phyloP scores from a whole-genome alignment of 2,329 filamentous ascomycete species.

The Arthrinium phaeospermum region DNA sequence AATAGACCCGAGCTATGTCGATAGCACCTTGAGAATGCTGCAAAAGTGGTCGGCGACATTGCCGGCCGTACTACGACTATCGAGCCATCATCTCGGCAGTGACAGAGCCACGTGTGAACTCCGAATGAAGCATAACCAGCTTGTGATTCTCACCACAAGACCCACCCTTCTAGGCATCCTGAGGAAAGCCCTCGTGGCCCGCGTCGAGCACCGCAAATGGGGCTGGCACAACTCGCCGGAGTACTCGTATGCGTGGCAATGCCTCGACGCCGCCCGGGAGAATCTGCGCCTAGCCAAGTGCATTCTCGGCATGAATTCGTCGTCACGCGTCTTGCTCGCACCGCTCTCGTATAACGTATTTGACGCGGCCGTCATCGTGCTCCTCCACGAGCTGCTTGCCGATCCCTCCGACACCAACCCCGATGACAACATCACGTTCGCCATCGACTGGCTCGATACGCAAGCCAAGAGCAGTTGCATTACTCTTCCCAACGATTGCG shows the following conservation, averaged over 20 bases:
- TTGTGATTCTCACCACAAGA: constrained; percentile 54
- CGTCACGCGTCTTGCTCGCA: constrained; percentile 47
- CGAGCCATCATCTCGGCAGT: constrained; percentile 40
- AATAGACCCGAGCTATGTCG: constrained; percentile 40
- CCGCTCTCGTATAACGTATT: constrained; percentile 55
- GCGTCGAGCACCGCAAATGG: constrained; percentile 36
- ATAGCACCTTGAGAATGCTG: constrained; percentile 49
- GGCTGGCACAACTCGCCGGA: neutral
- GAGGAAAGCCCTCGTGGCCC: constrained; percentile 52
- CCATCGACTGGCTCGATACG: constrained; percentile 47
- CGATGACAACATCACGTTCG: constrained; percentile 46
- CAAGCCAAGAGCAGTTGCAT: constrained; percentile 41
- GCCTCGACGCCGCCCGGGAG: constrained; percentile 50
- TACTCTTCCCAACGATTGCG: constrained; percentile 46
- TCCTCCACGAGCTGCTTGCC: constrained; percentile 51
- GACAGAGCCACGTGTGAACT: constrained; percentile 52
- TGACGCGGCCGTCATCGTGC: constrained; percentile 55
- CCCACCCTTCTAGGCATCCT: constrained; percentile 55
- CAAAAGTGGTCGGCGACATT: constrained; percentile 47
- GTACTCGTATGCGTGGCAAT: constrained; percentile 41
- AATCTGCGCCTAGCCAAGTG: constrained; percentile 53
- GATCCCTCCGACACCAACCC: constrained; percentile 32
- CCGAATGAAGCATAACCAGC: constrained; percentile 58
- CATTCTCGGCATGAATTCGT: constrained; percentile 41
- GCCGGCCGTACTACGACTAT: constrained; percentile 45